Evolutionary conservation across 2,329 filamentous ascomycete genomes (phyloP).

Genomic region (Aspergillus melleus): DNA sequence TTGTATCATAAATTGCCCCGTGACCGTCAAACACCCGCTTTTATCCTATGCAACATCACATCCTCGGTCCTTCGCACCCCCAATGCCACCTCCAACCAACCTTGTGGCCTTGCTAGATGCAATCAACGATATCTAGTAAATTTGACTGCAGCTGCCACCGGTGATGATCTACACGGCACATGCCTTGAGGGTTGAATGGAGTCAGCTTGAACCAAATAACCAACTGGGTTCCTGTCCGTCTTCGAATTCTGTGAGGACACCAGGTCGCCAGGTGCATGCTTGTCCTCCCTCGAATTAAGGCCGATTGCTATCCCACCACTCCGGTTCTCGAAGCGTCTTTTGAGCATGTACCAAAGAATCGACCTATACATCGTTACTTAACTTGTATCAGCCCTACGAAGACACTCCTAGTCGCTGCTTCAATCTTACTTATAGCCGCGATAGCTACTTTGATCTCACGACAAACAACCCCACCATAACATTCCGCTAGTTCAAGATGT

Average conservation of each 20-base stretch:
- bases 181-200: not conserved
- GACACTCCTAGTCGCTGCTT: not conserved
- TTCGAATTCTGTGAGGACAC: not conserved
- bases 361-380: not conserved
- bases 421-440: not conserved
- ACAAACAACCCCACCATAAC: not conserved
- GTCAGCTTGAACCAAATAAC: not conserved
- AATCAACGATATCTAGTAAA: not conserved
- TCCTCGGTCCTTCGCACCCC: not conserved
- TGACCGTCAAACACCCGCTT: not conserved
- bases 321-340: not conserved
- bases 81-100: not conserved
- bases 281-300: not conserved
- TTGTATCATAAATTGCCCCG: no score
- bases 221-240: not conserved
- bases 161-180: not conserved
- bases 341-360: not conserved
- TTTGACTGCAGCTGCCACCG: not conserved
- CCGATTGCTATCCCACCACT: not conserved
- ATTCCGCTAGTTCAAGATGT: slow-evolving; percentile 21
- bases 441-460: not conserved
- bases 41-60: not conserved
- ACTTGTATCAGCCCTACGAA: not conserved
- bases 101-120: not conserved
- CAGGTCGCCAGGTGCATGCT: not conserved